Evolutionary conservation across 768 basidiomycete species (phyloP), one percentile per base, ranked within the genome.

Genomic region (Tylopilus subfusipes): DNA sequence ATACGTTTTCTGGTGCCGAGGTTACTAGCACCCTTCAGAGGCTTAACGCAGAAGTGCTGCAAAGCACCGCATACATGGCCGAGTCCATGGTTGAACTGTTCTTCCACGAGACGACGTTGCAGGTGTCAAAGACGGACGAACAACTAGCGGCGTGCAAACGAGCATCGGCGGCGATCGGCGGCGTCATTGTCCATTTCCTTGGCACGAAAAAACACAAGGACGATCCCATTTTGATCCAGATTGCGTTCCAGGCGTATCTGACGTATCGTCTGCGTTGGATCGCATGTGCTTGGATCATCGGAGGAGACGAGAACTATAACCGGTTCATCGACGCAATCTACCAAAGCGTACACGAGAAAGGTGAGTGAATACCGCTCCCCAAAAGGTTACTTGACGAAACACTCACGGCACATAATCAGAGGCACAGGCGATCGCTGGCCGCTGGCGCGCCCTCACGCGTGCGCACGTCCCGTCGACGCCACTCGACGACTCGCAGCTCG

Each of bases 11-110:
- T 4, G 74, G 73, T 4, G 73, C 73, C 7, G 80, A 84, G 30
- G 73, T 82, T 14, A 67, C 75, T 27, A 62, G 55, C 3, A 73
- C 77, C 58, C 65, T 83, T 14, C 72, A 76, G 44, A 67, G 68
- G 16, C 63, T 83, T n/a, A 78, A 82, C 47, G 64, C 76, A 8
- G 75, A 76, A 54, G 77, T 81, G 29, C 73, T 73, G 30, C 79
- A 82, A 59, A 74, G 73, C 16, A 76, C 80, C 2, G 76, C 77
- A 0, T 72, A 69, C 52, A 73, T 82, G 52, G 74, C 80, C 2
- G 80, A 81, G 52, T 61, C 73, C 31, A 72, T 82, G 52, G 73
- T 78, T 2, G 79, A 80, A 44, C 47, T 71, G 1, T 75, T 76
- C 64, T 66, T 62, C 10, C 65, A 68, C 14, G 67, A 63, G 34